Evolutionary conservation across 805 yeast species (phyloP), one percentile per base, ranked within the genome.

Genomic region (Kazachstania taianensis): DNA sequence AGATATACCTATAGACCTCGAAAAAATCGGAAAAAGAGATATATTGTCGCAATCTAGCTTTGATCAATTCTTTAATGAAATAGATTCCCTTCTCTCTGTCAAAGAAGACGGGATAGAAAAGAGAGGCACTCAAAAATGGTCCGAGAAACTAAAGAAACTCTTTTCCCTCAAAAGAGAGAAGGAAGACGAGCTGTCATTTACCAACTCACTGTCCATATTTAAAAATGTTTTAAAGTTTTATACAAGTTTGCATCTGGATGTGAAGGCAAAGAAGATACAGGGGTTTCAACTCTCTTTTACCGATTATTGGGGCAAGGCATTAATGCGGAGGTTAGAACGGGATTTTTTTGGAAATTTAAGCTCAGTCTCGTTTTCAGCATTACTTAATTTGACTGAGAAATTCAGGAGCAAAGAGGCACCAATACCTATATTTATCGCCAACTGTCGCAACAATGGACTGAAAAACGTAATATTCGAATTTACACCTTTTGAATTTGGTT

Each of bases 271-370:
- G 43, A 73, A 67, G 42, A 43, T 54, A 12, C 61, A 65, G 3
- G 82, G 82, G 0, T 73, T 70, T 45, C 66, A 66, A 14, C 57
- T 75, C 1, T 72, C 81, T 0, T 62, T 78, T 28, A 77, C 82
- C 0, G 84, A 78, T 47, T 77, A 76, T 46, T 74, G 81, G 80
- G 83, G 81, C 0, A 61, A 75, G 41, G 82, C 81, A 0, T 57
- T 78, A 24, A 61, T 73, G 3, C 60, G 71, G 38, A 62, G 48
- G 24, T 25, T 48, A 20, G 33, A 17, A 35, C 50, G 8, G 51
- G 60, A 6, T 8, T 2, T 14, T 14, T 22, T 22, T 22, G 25
- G 12, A 12, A 6, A 6, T 20, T 14, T 20, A 9, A 62, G 73
- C 1, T 43, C 71, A 17, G 56, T 70, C 0, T 62, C 69, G 0